phyloP scores from a whole-genome alignment of 805 yeast species.

The Zygotorulaspora chibaensis region DNA sequence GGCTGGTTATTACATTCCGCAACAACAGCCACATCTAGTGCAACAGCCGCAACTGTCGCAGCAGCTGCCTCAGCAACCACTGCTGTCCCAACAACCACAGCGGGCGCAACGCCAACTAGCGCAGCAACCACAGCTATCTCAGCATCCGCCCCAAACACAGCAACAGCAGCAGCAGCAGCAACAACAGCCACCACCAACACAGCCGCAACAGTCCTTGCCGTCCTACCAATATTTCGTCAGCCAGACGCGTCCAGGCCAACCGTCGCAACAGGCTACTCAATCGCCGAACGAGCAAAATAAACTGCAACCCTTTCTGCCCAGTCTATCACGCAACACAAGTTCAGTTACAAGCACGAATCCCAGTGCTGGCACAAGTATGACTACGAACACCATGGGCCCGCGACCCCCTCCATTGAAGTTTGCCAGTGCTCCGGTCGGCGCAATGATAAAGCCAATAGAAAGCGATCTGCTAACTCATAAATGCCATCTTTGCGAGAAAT shows the following conservation, averaged over 20 bases:
- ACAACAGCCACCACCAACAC: conserved; percentile 11
- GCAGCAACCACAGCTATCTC: conserved; percentile 11
- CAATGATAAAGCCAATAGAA: background rate
- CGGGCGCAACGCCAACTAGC: conserved; percentile 1
- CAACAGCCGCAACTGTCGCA: background rate
- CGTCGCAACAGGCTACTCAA: background rate
- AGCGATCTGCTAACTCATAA: conserved; percentile 15
- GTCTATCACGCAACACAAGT: conserved; percentile 1
- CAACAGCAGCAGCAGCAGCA: conserved; percentile 4
- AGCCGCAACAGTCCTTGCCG: background rate
- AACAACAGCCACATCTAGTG: background rate
- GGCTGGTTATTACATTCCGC: background rate
- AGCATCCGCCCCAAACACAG: conserved; percentile 4
- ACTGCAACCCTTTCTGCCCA: background rate
- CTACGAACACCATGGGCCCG: background rate
- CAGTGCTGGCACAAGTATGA: background rate
- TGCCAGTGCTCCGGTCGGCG: background rate
- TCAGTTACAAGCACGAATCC: background rate
- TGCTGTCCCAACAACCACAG: background rate
- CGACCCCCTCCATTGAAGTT: background rate
- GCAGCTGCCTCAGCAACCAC: conserved; percentile 1
- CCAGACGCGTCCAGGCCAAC: background rate
- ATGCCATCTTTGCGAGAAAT: conserved; percentile 31
- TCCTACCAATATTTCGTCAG: background rate
- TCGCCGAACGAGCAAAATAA: background rate